phyloP scores from a whole-genome alignment of 192 early-diverging fungal species.

The Podila minutissima region DNA sequence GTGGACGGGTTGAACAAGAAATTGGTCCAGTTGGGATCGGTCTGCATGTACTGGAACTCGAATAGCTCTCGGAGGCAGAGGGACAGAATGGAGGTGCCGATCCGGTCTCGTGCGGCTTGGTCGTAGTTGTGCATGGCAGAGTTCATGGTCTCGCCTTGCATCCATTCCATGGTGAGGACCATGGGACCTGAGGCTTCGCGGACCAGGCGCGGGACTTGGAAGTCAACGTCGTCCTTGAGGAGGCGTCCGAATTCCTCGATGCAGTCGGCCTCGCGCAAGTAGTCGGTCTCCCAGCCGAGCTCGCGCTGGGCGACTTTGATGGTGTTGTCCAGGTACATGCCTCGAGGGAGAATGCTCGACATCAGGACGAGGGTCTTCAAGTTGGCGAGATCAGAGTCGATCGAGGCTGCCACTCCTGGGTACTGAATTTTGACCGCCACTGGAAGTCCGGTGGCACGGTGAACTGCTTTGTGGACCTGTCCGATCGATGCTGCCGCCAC shows the following conservation, averaged over 20 bases:
- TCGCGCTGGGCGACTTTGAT: conserved; percentile 90
- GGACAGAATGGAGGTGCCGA: conserved; percentile 78
- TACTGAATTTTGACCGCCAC: conserved; percentile 98
- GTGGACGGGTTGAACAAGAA: conserved; percentile 85
- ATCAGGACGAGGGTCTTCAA: conserved; percentile 82
- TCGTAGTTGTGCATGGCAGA: conserved; percentile 39
- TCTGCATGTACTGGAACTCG: conserved; percentile 97
- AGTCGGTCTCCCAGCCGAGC: conserved; percentile 95
- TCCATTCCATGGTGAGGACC: conserved; percentile 84
- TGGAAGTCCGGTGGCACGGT: conserved; percentile 51
- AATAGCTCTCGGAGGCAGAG: conserved; percentile 93
- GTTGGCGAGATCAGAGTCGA: conserved; percentile 90
- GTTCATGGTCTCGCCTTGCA: conserved; percentile 78
- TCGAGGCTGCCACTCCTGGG: conserved; percentile 89
- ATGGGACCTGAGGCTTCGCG: conserved; percentile 72
- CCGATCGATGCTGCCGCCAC: conserved; percentile 95
- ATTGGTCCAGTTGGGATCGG: conserved; percentile 99
- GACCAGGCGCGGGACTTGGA: conserved; percentile 80
- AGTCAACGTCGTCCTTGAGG: conserved; percentile 66
- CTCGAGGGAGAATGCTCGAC: conserved; percentile 87
- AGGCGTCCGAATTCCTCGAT: conserved; percentile 75
- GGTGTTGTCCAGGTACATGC: conserved; percentile 97
- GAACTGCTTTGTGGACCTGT: conserved; percentile 77
- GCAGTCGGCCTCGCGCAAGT: conserved; percentile 84
- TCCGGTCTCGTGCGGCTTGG: conserved; percentile 55